Percentiles rank a stretch among this genome's conserved stretches.
Evolutionary conservation across 2,329 filamentous ascomycete genomes (phyloP).

Genomic region (Pestalotiopsis sp.): DNA sequence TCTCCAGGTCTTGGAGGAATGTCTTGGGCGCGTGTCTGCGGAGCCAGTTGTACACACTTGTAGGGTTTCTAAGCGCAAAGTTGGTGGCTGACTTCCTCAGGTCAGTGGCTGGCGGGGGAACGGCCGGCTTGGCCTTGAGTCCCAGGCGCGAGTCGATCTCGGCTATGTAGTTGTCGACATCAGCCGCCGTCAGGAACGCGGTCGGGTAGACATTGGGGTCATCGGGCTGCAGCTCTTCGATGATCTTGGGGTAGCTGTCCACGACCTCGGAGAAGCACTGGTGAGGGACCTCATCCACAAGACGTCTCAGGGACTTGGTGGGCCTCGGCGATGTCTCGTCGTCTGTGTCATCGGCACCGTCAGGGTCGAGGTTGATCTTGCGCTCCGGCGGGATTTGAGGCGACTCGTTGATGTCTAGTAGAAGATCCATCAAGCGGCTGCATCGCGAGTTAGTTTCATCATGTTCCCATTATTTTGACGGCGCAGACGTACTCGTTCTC

Average conservation of each 20-base stretch:
- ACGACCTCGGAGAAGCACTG: slow-evolving; percentile 55
- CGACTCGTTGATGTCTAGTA: slow-evolving; percentile 87
- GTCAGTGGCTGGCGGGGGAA: slow-evolving; percentile 52
- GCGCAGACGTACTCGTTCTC: slow-evolving; percentile 79
- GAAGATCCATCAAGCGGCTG: slow-evolving; percentile 85
- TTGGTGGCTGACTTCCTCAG: slow-evolving; percentile 38
- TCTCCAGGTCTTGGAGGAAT: slow-evolving; percentile 77
- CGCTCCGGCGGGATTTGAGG: slow-evolving; percentile 75
- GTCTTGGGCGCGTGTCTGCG: slow-evolving; percentile 82
- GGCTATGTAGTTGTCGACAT: slow-evolving; percentile 75
- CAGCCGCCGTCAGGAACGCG: slow-evolving; percentile 69
- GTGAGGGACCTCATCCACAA: slow-evolving; percentile 58
- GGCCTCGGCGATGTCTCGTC: slow-evolving; percentile 43
- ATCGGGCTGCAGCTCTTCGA: slow-evolving; percentile 51
- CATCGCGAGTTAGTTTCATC: slow-evolving; percentile 14
- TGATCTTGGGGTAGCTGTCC: slow-evolving; percentile 63
- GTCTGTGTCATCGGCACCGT: slow-evolving; percentile 42
- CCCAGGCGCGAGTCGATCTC: slow-evolving; percentile 60
- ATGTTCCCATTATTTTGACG: slow-evolving; percentile 17
- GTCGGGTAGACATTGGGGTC: slow-evolving; percentile 61
- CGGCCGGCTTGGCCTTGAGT: slow-evolving; percentile 46
- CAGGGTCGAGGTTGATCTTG: slow-evolving; percentile 69
- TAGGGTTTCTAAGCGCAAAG: slow-evolving; percentile 73
- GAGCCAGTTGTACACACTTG: slow-evolving; percentile 95
- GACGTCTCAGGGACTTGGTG: slow-evolving; percentile 51